phyloP scores from a whole-genome alignment of 164 flowering plant genomes.

The Macadamia tetraphylla region DNA sequence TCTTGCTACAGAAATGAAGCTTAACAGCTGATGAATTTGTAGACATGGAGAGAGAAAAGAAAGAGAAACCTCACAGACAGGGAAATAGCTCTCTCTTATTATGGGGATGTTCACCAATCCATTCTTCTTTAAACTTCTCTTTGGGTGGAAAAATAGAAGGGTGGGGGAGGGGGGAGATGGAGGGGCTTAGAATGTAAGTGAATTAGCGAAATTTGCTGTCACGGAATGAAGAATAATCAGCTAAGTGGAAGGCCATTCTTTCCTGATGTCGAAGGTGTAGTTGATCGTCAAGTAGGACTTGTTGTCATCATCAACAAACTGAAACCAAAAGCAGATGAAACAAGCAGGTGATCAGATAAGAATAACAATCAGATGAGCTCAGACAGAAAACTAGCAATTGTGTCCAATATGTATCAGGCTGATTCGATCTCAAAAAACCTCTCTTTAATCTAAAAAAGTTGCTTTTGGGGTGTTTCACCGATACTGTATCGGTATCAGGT shows the following conservation, averaged over 20 bases:
- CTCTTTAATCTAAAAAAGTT: no score
- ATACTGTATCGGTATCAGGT: no score
- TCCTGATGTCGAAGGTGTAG: slow-evolving; percentile 37
- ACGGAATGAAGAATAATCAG: neutral
- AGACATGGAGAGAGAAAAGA: neutral
- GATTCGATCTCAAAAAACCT: no score
- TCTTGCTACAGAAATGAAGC: slow-evolving; percentile 12
- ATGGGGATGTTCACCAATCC: neutral
- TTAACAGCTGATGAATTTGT: slow-evolving; percentile 4
- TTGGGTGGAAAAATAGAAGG: no score
- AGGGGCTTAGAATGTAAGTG: neutral
- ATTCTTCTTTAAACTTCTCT: neutral
- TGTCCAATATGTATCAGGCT: no score
- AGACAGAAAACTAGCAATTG: neutral
- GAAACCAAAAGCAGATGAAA: slow-evolving; percentile 8
- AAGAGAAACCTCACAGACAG: neutral
- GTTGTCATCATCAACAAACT: slow-evolving; percentile 41
- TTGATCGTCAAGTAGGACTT: slow-evolving; percentile 35
- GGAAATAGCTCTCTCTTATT: neutral
- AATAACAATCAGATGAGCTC: neutral
- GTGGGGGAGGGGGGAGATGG: no score
- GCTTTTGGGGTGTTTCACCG: no score
- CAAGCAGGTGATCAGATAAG: neutral
- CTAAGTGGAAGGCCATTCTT: slow-evolving; percentile 28
- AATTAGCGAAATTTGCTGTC: neutral